Conservation (phyloP, 768 basidiomycete species). For the Macrocybe gigantea region DNA sequence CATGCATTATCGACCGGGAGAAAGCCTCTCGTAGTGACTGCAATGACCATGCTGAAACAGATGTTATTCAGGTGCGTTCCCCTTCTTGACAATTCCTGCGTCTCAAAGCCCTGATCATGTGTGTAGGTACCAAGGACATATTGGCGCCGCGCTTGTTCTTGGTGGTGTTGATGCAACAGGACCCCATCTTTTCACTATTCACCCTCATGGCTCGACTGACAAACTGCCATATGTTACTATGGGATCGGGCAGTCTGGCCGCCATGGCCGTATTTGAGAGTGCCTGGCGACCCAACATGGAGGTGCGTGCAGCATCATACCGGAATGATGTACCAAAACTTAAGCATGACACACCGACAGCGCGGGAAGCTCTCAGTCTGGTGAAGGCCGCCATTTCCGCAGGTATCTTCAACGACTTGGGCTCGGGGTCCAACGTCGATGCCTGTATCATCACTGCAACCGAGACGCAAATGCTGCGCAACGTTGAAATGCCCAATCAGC, state of each 20-base stretch:
- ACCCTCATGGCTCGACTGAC: slow-evolving; percentile 96
- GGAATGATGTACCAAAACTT: background rate
- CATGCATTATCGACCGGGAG: slow-evolving; percentile 87
- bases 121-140: slow-evolving; percentile 80
- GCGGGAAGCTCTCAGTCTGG: slow-evolving; percentile 79
- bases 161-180: slow-evolving; percentile 96
- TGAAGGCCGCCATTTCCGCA: slow-evolving; percentile 81
- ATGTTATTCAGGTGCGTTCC: slow-evolving; percentile 76
- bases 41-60: slow-evolving; percentile 99
- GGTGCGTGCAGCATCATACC: slow-evolving; percentile 34
- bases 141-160: slow-evolving; percentile 94
- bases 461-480: slow-evolving; percentile 93
- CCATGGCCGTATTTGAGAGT: slow-evolving; percentile 97
- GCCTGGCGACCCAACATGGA: slow-evolving; percentile 78
- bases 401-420: slow-evolving; percentile 99
- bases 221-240: slow-evolving; percentile 98
- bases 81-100: background rate
- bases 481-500: slow-evolving; percentile 86
- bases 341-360: slow-evolving; percentile 32
- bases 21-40: slow-evolving; percentile 91
- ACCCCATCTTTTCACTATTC: slow-evolving; percentile 91
- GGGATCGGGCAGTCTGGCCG: slow-evolving; percentile 94
- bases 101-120: background rate
- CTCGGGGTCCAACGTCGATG: slow-evolving; percentile 97
- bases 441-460: slow-evolving; percentile 85